Base-by-base conservation (phyloP, 495 filamentous ascomycete genomes). In the Penicillium ucsense region DNA sequence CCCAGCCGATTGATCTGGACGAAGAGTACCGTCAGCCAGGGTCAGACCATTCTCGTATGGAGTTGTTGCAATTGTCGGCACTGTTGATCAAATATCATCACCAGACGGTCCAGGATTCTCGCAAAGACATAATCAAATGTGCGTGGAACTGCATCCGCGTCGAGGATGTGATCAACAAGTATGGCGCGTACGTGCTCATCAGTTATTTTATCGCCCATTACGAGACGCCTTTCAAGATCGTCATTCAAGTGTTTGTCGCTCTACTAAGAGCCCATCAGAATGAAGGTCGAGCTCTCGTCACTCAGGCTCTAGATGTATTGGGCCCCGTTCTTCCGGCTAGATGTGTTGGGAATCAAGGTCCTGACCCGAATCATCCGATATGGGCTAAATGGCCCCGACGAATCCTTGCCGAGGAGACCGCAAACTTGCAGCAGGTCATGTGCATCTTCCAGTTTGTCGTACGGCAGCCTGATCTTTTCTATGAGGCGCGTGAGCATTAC, bases 51-150 rank as follows among this genome's bases (percentile, higher is more conserved):
- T 92, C 91, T 4, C 77, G 92, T 39, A 92, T 99, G 83, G 92
- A 99, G 59, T 75, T 95, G 8, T 77, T 99, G 10, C 94, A 99
- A 59, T 76, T 96, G 48, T 94, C 92, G 0, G 89, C 94, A 1
- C 76, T 99, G 69, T 72, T 99, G 31, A 83, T 99, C 62, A 96
- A 96, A 55, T 94, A 97, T 51, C 89, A 97, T 51, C 77, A 86
- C 49, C 75, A 76, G 29, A 82, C 89, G 27, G 74, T 97, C 6
- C 80, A 88, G 43, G 91, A 96, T 57, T 85, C 87, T 4, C 85
- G 94, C 20, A 99, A 97, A 64, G 94, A 99, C 51, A 88, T 99
- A 49, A 97, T 99, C 57, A 96, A 95, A 64, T 97, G 96, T 63
- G 89, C 88, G 4, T 99, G 94, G 94, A 96, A 89, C 30, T 97